These are phyloP conservation scores for Graphilbum sp. DNA, from an alignment of 2,329 filamentous ascomycete genomes.

Conservation along the genomic window DNA sequence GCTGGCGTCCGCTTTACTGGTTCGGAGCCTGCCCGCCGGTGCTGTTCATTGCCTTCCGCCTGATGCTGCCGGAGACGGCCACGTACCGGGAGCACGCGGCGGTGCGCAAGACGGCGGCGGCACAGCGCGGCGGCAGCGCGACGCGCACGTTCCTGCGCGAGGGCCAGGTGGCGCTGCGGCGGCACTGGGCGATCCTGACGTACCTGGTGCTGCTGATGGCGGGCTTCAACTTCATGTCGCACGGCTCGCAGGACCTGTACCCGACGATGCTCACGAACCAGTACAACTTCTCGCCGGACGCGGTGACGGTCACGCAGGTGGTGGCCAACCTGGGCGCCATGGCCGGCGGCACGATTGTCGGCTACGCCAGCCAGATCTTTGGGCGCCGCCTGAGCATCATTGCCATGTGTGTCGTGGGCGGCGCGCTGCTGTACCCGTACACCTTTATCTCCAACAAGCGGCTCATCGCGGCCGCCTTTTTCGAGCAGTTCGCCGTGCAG, in stretches of 20 bases:
- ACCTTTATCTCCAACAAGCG: conserved; percentile 46
- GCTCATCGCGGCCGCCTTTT: conserved; percentile 48
- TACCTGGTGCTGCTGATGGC: conserved; percentile 80
- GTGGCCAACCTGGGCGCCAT: conserved; percentile 67
- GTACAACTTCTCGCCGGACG: conserved; percentile 9
- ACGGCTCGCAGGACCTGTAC: conserved; percentile 68
- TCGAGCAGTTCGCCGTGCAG: conserved; percentile 57
- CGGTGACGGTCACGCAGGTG: conserved; percentile 35
- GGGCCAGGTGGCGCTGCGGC: conserved; percentile 47
- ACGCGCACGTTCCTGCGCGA: conserved; percentile 55
- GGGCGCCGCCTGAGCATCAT: conserved; percentile 57
- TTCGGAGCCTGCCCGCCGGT: conserved; percentile 52
- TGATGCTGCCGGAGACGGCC: conserved; percentile 11
- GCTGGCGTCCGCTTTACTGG: conserved; percentile 67
- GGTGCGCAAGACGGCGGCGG: conserved; percentile 30
- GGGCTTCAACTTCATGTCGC: conserved; percentile 62
- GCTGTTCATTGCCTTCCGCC: conserved; percentile 9
- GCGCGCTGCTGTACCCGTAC: conserved; percentile 50
- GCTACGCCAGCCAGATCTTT: conserved; percentile 59
- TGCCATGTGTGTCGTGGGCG: conserved; percentile 40
- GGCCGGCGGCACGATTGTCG: conserved; percentile 55
- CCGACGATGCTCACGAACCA: conserved; percentile 48
- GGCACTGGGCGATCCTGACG: conserved; percentile 63
- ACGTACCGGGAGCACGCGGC: conserved; percentile 8
- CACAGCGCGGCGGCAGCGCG: conserved; percentile 43